A percentile compares a stretch with the other conserved stretches of the same genome.
Conservation (phyloP, 768 basidiomycete species). For the Cyclocybe aegerita region DNA sequence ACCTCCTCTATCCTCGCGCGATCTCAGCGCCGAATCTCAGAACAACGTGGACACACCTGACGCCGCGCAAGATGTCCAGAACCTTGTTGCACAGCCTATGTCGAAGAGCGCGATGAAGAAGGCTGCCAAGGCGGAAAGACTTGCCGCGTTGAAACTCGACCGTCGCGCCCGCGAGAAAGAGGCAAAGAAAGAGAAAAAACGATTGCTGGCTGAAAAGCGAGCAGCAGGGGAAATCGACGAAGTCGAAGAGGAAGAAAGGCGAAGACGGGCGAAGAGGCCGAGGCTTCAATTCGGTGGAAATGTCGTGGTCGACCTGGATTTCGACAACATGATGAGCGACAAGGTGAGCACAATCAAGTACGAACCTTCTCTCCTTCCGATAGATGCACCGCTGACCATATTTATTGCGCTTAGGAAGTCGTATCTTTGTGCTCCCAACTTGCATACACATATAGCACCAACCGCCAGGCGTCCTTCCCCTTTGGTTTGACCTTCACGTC, state of each 20-base stretch:
- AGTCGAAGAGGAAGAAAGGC: slow-evolving; percentile 37
- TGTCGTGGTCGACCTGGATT: slow-evolving; percentile 85
- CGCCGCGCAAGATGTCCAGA: slow-evolving; percentile 4
- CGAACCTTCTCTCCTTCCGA: slow-evolving; percentile 14
- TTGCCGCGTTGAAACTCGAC: slow-evolving; percentile 66
- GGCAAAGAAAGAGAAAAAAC: slow-evolving; percentile 73
- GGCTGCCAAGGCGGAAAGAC: slow-evolving; percentile 67
- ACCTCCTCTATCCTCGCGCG: not conserved
- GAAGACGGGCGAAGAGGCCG: slow-evolving; percentile 39
- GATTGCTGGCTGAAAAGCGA: slow-evolving; percentile 54
- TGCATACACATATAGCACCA: slow-evolving; percentile 88
- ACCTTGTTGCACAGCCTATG: slow-evolving; percentile 29
- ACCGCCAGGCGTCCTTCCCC: slow-evolving; percentile 68
- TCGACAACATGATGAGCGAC: slow-evolving; percentile 91
- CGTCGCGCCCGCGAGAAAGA: slow-evolving; percentile 78
- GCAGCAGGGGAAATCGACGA: slow-evolving; percentile 64
- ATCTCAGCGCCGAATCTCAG: not conserved
- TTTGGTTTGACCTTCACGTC: slow-evolving; percentile 82
- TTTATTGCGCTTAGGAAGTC: slow-evolving; percentile 67
- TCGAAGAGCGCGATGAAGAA: slow-evolving; percentile 83
- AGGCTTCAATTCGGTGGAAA: slow-evolving; percentile 55
- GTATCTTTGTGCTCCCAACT: slow-evolving; percentile 87
- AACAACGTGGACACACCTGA: slow-evolving; percentile 3
- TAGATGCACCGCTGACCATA: slow-evolving; percentile 1
- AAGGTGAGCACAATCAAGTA: slow-evolving; percentile 58